Evolutionary conservation across 768 basidiomycete genomes (phyloP).

Genomic region (Udeniomyces megalosporus): DNA sequence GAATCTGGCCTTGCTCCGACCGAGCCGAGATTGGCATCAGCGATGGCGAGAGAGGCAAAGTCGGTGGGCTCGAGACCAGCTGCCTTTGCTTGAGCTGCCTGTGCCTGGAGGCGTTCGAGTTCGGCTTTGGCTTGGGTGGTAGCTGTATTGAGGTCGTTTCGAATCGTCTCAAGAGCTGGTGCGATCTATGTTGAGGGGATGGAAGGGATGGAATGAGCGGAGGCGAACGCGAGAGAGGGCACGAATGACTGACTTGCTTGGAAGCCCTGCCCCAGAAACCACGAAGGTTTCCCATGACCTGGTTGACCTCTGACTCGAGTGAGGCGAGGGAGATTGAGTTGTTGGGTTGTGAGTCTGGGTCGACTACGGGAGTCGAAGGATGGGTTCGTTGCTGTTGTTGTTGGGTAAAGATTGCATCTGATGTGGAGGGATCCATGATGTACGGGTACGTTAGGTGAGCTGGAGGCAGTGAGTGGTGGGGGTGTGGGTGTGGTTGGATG

Average conservation of each 20-base stretch:
- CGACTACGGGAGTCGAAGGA: too few relatives aligned
- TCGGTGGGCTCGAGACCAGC: neutral
- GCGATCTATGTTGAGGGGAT: conserved; percentile 1
- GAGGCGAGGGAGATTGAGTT: neutral
- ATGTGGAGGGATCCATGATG: too few relatives aligned
- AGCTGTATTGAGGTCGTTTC: conserved; percentile 10
- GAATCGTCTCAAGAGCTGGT: conserved; percentile 10
- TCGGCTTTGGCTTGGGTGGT: conserved; percentile 11
- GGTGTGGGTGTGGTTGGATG: too few relatives aligned
- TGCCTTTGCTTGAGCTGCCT: conserved; percentile 11
- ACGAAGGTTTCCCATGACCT: conserved; percentile 5
- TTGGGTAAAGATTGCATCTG: too few relatives aligned
- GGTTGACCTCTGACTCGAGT: conserved; percentile 8
- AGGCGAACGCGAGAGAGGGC: neutral
- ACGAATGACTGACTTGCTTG: conserved; percentile 5
- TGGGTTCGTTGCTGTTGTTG: too few relatives aligned
- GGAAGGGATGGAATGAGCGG: neutral
- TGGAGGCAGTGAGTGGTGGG: too few relatives aligned
- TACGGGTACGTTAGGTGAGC: too few relatives aligned
- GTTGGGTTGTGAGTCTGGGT: too few relatives aligned
- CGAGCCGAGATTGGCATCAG: conserved; percentile 1
- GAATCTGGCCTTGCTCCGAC: neutral
- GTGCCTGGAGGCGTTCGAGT: conserved; percentile 12
- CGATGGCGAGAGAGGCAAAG: conserved; percentile 1
- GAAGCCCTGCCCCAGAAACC: conserved; percentile 13